Evolutionary conservation across 805 yeast species (phyloP).

Genomic region (Saturnispora saitoi): DNA sequence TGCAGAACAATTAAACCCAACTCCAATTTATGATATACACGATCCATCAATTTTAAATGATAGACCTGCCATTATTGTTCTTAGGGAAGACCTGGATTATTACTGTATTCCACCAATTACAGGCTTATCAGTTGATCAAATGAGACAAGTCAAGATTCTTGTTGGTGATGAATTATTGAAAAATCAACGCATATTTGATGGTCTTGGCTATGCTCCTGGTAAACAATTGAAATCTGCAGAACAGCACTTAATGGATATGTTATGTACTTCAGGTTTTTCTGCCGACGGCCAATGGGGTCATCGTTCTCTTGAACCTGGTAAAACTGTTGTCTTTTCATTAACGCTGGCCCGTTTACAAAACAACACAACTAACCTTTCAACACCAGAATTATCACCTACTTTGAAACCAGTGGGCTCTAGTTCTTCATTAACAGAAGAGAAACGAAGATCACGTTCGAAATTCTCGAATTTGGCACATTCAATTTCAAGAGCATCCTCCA

Average conservation of each 20-base stretch:
- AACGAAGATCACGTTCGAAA: slow-evolving; percentile 40
- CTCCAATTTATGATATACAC: slow-evolving; percentile 24
- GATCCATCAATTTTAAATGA: slow-evolving; percentile 61
- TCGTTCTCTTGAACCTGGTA: slow-evolving; percentile 77
- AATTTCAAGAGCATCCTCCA: slow-evolving; percentile 34
- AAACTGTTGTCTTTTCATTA: slow-evolving; percentile 79
- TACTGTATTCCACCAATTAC: slow-evolving; percentile 75
- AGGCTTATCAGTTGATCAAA: slow-evolving; percentile 47
- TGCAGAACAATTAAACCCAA: slow-evolving; percentile 27
- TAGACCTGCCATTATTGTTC: slow-evolving; percentile 84
- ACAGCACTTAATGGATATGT: slow-evolving; percentile 89
- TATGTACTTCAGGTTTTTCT: slow-evolving; percentile 79
- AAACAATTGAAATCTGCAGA: slow-evolving; percentile 79
- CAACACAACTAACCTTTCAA: slow-evolving; percentile 10
- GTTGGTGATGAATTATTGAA: slow-evolving; percentile 61
- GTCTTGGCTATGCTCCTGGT: slow-evolving; percentile 54
- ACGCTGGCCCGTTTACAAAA: slow-evolving; percentile 55
- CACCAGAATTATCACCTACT: slow-evolving; percentile 24
- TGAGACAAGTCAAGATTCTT: slow-evolving; percentile 58
- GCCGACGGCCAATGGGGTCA: slow-evolving; percentile 74
- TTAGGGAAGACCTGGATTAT: slow-evolving; percentile 89
- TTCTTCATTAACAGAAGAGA: slow-evolving; percentile 16
- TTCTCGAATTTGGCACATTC: slow-evolving; percentile 58
- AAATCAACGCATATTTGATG: slow-evolving; percentile 63
- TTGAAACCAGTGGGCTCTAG: slow-evolving; percentile 24